Base-by-base conservation (phyloP, 192 early-diverging fungal species). In the Podila horticola region DNA sequence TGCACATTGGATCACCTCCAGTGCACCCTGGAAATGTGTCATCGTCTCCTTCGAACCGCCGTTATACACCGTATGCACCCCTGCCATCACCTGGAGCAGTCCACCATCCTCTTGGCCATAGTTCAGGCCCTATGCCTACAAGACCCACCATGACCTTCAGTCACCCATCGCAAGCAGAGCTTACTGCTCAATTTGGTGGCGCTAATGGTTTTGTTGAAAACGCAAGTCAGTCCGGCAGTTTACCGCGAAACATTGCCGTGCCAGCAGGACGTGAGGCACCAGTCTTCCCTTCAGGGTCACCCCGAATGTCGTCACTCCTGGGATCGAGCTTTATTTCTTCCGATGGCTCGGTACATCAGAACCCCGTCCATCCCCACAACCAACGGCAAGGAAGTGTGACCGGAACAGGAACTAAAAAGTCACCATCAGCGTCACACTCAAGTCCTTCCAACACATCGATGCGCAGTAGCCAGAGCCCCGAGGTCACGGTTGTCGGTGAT, bases 1-100 rank as follows among this genome's bases (percentile, higher is more conserved):
- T 85, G 63, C 75, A 83, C 11, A 83, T 85, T 30, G 82, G 75
- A 52, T 81, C 81, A 26, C 81, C 84, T 3, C 84, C 84, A 8
- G 49, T 73, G 22, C 63, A 81, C 51, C 58, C 81, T 31, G 24
- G 67, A 55, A 55, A 55, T n/a, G 15, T 70, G 33, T n/a, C 77
- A 15, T 73, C 75, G 8, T 68, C 76, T 19, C 66, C 81, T 34
- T 69, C 81, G 38, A 50, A 67, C 58, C 72, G 55, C 67, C 58
- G 74, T 52, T 79, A 75, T 63, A 69, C 75, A 11, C 49, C 75
- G 10, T 74, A 81, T 71, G 61, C 73, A 19, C 50, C 72, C 29
- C 34, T 67, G 36, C 69, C 65, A 38, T 79, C 68, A 20, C 62
- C 68, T 64, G 71, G 68, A 45, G 58, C 57, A 17, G 26, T 51